Percentiles rank a stretch among this genome's conserved stretches.
Conservation (phyloP, 2,329 filamentous ascomycete genomes). For the Geosmithia morbida region DNA sequence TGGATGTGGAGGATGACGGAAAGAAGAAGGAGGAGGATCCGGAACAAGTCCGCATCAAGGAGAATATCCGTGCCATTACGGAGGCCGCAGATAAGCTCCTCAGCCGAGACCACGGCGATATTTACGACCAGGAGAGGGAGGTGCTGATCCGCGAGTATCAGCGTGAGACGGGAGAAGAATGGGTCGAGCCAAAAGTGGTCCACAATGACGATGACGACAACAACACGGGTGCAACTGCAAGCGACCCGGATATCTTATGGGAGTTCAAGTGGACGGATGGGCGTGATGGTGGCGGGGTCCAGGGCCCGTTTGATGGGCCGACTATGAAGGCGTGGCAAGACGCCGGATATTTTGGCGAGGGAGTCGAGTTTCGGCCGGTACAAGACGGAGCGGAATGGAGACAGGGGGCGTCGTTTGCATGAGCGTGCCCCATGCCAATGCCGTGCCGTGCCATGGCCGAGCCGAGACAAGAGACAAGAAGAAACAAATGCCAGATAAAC, state of each 20-base stretch:
- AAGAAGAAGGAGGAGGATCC: conserved; percentile 36
- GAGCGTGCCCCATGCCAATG: not conserved
- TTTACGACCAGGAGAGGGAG: conserved; percentile 84
- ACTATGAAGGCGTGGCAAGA: conserved; percentile 88
- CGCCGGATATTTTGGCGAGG: conserved; percentile 84
- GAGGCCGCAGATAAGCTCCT: conserved; percentile 81
- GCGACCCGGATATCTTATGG: conserved; percentile 35
- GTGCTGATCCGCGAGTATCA: conserved; percentile 68
- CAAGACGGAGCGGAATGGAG: conserved; percentile 3
- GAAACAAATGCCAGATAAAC: too few relatives aligned
- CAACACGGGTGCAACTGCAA: not conserved
- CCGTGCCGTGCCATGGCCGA: too few relatives aligned
- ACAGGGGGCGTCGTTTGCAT: conserved; percentile 2
- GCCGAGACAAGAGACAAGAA: too few relatives aligned
- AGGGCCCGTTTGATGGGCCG: conserved; percentile 74
- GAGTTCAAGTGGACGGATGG: conserved; percentile 90
- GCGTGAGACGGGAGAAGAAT: conserved; percentile 76
- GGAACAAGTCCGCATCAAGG: conserved; percentile 53
- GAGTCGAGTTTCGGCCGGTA: conserved; percentile 58
- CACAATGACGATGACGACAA: conserved; percentile 8
- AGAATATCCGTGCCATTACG: conserved; percentile 69
- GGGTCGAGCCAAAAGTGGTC: conserved; percentile 38
- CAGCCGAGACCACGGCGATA: conserved; percentile 69
- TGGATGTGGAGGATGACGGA: conserved; percentile 49
- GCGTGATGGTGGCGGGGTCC: conserved; percentile 59